These are phyloP conservation scores for Xanthoconium stramineum DNA, from an alignment of 768 basidiomycete species.

Conservation along the genomic window DNA sequence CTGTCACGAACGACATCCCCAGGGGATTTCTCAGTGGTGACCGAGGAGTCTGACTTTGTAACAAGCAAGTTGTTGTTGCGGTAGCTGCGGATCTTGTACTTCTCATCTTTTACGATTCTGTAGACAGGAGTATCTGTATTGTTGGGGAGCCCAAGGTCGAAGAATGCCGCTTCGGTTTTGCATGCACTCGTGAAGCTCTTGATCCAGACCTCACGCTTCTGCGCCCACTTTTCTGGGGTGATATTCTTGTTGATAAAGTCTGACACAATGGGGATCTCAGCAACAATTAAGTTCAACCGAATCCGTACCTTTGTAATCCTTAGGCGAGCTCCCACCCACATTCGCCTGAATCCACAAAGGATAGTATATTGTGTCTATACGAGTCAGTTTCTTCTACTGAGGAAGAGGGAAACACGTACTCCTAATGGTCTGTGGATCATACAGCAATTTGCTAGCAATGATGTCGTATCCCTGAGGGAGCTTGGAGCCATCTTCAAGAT, in stretches of 20 bases:
- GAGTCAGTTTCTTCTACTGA: background rate
- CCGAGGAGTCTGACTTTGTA: background rate
- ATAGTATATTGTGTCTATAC: background rate
- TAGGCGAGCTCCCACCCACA: background rate
- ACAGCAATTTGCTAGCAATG: background rate
- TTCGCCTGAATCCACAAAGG: background rate
- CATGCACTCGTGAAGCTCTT: background rate
- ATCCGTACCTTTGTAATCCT: background rate
- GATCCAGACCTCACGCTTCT: background rate
- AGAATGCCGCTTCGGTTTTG: background rate
- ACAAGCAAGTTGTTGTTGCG: background rate
- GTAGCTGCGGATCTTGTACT: slow-evolving; percentile 6
- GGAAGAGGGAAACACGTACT: background rate
- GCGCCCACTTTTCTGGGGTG: no score
- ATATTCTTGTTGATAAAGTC: background rate
- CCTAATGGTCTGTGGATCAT: background rate
- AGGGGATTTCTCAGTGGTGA: background rate
- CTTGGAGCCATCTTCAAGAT: background rate
- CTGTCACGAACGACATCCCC: background rate
- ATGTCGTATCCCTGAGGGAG: background rate
- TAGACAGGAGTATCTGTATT: background rate
- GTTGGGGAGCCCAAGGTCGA: background rate
- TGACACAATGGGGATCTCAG: background rate
- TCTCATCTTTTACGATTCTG: background rate
- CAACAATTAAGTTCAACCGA: no score